phyloP scores from a whole-genome alignment of 2,329 filamentous ascomycete species.

The Dryadomyces quercus-mongolicae region DNA sequence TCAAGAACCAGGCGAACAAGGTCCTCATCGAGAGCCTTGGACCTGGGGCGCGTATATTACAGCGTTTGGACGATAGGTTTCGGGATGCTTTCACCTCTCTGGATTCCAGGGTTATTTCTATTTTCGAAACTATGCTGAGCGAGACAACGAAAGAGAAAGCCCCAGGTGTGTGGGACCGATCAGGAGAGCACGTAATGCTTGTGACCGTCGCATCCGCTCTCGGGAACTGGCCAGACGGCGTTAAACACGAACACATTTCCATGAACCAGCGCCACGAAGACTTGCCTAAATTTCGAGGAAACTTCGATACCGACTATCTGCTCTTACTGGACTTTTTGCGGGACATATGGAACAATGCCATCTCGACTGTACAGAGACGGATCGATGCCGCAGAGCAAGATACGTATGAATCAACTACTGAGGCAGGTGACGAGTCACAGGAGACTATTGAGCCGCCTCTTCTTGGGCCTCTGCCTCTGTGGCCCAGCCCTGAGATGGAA shows the following conservation, averaged over 20 bases:
- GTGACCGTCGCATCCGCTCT: not conserved
- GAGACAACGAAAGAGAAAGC: not conserved
- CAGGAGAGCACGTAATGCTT: not conserved
- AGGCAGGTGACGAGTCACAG: too few species aligned
- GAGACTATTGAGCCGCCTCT: not conserved
- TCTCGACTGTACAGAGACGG: not conserved
- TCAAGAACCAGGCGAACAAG: not conserved
- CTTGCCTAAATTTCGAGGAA: not conserved
- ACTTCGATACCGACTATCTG: not conserved
- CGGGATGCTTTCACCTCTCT: not conserved
- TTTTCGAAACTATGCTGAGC: not conserved
- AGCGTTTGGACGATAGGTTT: not conserved
- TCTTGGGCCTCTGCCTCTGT: not conserved
- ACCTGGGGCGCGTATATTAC: not conserved
- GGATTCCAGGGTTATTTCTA: not conserved
- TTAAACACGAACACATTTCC: not conserved
- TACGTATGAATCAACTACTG: not conserved
- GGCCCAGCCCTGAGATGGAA: not conserved
- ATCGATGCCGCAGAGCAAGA: not conserved
- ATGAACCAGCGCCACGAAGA: not conserved
- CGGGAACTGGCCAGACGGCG: not conserved
- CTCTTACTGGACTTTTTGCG: not conserved
- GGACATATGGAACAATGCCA: not conserved
- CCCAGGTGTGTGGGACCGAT: not conserved
- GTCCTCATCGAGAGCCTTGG: not conserved